Conservation (phyloP, 139 green algal species). For the Trebouxia sp. region DNA sequence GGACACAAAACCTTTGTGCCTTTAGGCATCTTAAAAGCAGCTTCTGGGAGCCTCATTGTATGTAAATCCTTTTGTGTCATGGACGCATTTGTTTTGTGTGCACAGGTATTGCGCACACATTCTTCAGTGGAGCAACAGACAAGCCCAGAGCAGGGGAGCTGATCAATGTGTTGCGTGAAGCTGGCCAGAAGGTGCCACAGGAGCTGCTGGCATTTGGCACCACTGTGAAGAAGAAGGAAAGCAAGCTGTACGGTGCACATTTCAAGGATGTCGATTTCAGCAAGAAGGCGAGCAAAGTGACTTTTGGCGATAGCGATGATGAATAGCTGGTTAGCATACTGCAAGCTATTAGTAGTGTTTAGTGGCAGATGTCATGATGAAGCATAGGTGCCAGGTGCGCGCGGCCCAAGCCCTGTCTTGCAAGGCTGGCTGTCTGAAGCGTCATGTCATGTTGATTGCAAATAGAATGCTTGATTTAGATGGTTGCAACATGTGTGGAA, state of each 20-base stretch:
- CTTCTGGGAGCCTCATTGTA: too few species aligned
- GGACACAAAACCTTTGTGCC: too few species aligned
- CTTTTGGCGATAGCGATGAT: conserved; percentile 68
- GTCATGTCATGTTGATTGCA: too few species aligned
- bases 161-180: conserved; percentile 94
- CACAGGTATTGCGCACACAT: conserved; percentile 79
- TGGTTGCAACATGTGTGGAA: too few species aligned
- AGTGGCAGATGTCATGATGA: too few species aligned
- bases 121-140: conserved; percentile 82
- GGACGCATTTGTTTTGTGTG: background rate
- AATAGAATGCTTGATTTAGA: too few species aligned
- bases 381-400: too few species aligned
- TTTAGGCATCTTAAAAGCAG: too few species aligned
- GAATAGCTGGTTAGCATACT: too few species aligned
- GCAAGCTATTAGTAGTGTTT: too few species aligned
- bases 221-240: conserved; percentile 95
- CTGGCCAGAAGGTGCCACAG: conserved; percentile 81
- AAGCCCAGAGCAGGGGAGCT: conserved; percentile 89
- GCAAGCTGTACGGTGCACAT: conserved; percentile 82
- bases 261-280: conserved; percentile 92
- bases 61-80: background rate
- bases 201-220: conserved; percentile 92
- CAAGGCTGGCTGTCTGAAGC: too few species aligned
- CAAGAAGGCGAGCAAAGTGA: conserved; percentile 87
- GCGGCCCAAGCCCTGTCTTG: too few species aligned